Evolutionary conservation across 345 rosid species (phyloP), one percentile per base, ranked within the genome.

Genomic region (Pelargonium nanum): DNA sequence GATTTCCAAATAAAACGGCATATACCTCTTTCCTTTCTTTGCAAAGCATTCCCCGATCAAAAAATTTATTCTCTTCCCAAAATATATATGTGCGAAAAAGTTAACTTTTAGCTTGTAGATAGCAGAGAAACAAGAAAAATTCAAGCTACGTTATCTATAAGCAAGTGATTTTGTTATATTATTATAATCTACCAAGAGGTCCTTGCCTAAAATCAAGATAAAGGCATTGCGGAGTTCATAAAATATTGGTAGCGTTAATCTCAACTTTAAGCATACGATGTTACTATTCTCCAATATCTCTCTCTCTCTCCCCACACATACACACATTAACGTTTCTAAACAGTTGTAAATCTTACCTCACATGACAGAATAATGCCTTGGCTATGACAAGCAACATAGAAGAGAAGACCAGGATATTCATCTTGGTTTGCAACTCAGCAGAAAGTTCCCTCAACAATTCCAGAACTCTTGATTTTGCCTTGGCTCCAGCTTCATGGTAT

Each of bases 321-420:
- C n/a, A n/a, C n/a, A n/a, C n/a, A n/a, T 5, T 0, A 34, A 28
- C 52, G 20, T 24, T n/a, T n/a, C 12, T 2, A 16, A 28, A 48
- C n/a, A 60, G 8, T 62, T 22, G 6, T 50, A 20, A 64, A 70
- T 48, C 86, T 12, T 68, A 93, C 99, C 96, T 83, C 77, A 84
- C 94, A 70, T 87, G 97, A 70, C 89, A 74, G 73, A 87, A 89
- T 67, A 93, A 74, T 19, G 97, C 96, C 77, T 87, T 89, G 13
- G 88, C 85, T 73, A 89, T 85, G 69, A 93, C 91, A 66, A 93
- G 97, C 78, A 87, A 80, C 91, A 77, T 85, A 57, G 99, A 83
- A 62, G 86, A 91, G 77, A 84, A 89, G 58, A 87, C 86, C 6
- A 89, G 94, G 68, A 85, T 72, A 65, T 87, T 93, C 59, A 84